Evolutionary conservation across 164 flowering plant species (phyloP), one percentile per base, ranked within the genome.

Genomic region (Annona cherimola): DNA sequence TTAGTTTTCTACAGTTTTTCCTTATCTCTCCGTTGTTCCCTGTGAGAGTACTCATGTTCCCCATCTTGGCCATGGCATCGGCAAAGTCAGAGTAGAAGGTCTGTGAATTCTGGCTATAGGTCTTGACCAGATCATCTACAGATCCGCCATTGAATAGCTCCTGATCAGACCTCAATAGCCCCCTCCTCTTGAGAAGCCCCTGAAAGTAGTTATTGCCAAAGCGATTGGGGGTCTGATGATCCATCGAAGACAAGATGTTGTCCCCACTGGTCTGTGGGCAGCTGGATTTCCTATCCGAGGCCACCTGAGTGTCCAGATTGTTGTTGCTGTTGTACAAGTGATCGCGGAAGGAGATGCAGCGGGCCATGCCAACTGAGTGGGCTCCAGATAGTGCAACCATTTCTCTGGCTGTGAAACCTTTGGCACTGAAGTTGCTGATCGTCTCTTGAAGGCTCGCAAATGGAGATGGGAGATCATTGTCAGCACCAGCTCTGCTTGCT

Each of bases 71-170:
- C 83, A 80, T 80, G 46, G 83, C 83, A 63, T 73, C 75, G 14
- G 76, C 78, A 67, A 77, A 77, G 69, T 75, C 80, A 12, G 63
- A 64, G 50, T 65, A 75, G 70, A 80, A 80, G 2, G 66, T 60
- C 42, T 66, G 61, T 19, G 74, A 41, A 26, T 77, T 76, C 43
- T 75, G 50, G 63, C 78, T 77, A 42, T 80, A 77, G 1, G 68
- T 73, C 45, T 14, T 70, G 14, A 77, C 80, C 12, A 80, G 55
- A 45, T 72, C 78, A 73, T 80, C 82, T 35, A 73, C 69, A 4
- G 78, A 73, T 1, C 80, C 83, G 1, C 80, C 83, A 70, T 77
- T 80, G 63, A 70, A 77, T 66, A 80, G 83, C 67, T 71, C 79
- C 68, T 80, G 83, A 63, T 80, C 80, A 11, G 80, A 77, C 70